Percentiles rank a stretch among this genome's conserved stretches.
Evolutionary conservation across 2,329 filamentous ascomycete species (phyloP).

Genomic region (Colletotrichum eleusines): DNA sequence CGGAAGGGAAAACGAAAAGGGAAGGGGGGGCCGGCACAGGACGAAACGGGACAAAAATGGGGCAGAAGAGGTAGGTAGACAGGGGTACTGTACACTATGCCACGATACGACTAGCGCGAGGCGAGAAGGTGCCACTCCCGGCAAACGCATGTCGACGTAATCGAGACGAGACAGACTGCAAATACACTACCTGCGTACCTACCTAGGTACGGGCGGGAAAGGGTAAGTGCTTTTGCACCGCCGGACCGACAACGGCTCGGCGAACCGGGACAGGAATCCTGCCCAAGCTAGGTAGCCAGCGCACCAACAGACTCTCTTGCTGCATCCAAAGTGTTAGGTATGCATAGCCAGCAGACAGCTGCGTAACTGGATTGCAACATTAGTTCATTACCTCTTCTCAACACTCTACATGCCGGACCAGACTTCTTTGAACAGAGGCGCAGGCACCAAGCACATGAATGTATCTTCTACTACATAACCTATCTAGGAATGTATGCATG

Average conservation of each 20-base stretch:
- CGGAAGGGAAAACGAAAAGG: conserved; percentile 1
- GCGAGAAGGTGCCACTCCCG: conserved; percentile 38
- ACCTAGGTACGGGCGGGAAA: too few species aligned
- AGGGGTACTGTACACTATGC: conserved; percentile 3
- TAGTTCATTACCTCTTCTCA: too few species aligned
- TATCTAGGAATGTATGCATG: background rate
- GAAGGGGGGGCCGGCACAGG: conserved; percentile 7
- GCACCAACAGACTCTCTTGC: background rate
- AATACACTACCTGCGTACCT: too few species aligned
- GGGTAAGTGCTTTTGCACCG: background rate
- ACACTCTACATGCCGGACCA: background rate
- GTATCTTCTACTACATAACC: background rate
- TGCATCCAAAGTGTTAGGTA: conserved; percentile 4
- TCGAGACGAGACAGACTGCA: background rate
- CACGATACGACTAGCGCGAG: conserved; percentile 34
- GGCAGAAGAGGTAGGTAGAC: conserved; percentile 4
- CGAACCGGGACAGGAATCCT: background rate
- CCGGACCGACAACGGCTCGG: conserved; percentile 17
- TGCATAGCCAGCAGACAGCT: conserved; percentile 6
- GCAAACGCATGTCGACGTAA: conserved; percentile 10
- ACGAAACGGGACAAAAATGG: conserved; percentile 33
- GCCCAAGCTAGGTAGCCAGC: background rate
- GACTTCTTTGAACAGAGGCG: background rate
- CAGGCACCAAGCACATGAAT: background rate
- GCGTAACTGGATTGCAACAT: conserved; percentile 7